These are phyloP conservation scores for Mytilinidion resinicola DNA, from an alignment of 495 filamentous ascomycete genomes.

Conservation along the genomic window DNA sequence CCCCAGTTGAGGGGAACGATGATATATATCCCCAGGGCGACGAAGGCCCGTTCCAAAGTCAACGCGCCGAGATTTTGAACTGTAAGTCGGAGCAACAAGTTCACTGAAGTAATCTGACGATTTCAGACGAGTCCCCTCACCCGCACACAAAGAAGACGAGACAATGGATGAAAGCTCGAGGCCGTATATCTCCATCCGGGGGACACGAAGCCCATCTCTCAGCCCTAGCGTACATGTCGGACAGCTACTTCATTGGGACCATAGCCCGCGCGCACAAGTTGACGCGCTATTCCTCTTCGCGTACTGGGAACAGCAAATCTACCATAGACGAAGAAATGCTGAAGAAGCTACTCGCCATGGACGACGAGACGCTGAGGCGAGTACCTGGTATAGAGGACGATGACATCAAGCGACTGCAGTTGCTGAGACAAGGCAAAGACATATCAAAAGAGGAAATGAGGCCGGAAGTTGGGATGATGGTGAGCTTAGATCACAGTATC, in stretches of 20 bases:
- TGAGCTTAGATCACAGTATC: conserved; percentile 86
- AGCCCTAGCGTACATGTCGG: conserved; percentile 87
- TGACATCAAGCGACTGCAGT: conserved; percentile 14
- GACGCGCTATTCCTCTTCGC: conserved; percentile 44
- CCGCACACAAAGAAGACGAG: conserved; percentile 54
- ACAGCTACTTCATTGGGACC: conserved; percentile 90
- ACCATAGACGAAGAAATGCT: conserved; percentile 27
- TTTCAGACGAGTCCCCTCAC: conserved; percentile 32
- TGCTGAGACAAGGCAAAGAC: conserved; percentile 16
- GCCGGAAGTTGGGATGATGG: conserved; percentile 83
- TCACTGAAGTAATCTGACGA: conserved; percentile 7
- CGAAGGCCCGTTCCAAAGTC: conserved; percentile 53
- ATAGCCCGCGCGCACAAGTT: conserved; percentile 63
- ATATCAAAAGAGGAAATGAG: conserved; percentile 15
- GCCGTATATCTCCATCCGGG: conserved; percentile 55
- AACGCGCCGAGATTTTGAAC: conserved; percentile 48
- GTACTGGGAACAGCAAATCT: conserved; percentile 30
- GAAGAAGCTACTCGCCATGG: conserved; percentile 28
- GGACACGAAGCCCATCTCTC: conserved; percentile 67
- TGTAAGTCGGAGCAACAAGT: conserved; percentile 7
- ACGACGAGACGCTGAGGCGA: conserved; percentile 22
- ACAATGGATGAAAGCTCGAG: conserved; percentile 74
- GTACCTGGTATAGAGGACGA: conserved; percentile 18
- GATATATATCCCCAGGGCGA: conserved; percentile 9
- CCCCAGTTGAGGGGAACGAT: conserved; percentile 22